Percentiles rank a stretch among this genome's conserved stretches.
Conservation (phyloP, 2,329 filamentous ascomycete genomes). For the Pseudodiploospora longispora region DNA sequence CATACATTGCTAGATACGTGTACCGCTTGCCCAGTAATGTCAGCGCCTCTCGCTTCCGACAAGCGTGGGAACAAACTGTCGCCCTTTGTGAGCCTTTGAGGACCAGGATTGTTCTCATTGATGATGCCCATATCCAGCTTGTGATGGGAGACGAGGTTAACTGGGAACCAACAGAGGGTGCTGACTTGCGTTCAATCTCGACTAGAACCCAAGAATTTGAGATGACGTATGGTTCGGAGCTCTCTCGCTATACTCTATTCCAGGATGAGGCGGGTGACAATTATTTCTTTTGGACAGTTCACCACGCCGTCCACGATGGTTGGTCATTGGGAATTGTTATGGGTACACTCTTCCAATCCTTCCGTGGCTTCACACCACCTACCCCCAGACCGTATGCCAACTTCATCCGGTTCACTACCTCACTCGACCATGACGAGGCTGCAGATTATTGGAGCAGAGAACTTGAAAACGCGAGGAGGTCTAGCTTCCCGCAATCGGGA, state of each 20-base stretch:
- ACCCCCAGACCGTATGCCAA: neutral
- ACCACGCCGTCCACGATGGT: constrained; percentile 22
- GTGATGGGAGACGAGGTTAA: constrained; percentile 9
- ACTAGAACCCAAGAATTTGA: neutral
- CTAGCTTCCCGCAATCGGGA: constrained; percentile 4
- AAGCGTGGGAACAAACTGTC: constrained; percentile 16
- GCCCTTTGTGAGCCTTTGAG: constrained; percentile 2
- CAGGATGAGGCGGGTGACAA: neutral
- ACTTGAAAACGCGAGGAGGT: constrained; percentile 6
- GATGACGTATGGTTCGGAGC: constrained; percentile 4
- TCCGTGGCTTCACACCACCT: neutral
- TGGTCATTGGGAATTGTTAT: constrained; percentile 15
- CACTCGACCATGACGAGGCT: constrained; percentile 5
- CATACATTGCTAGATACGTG: constrained; percentile 11
- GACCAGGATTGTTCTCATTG: constrained; percentile 6
- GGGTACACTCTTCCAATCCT: constrained; percentile 8
- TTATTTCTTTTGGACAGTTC: constrained; percentile 17
- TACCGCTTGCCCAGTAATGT: constrained; percentile 21
- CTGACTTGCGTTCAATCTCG: neutral
- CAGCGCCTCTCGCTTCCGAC: constrained; percentile 17
- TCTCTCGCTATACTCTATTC: constrained; percentile 2
- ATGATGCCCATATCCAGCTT: constrained; percentile 8
- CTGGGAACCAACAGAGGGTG: neutral
- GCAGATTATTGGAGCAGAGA: constrained; percentile 9
- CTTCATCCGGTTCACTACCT: constrained; percentile 5